These are phyloP conservation scores for Trichoderma koningii DNA, from an alignment of 2,329 filamentous ascomycete genomes.

Conservation along the genomic window DNA sequence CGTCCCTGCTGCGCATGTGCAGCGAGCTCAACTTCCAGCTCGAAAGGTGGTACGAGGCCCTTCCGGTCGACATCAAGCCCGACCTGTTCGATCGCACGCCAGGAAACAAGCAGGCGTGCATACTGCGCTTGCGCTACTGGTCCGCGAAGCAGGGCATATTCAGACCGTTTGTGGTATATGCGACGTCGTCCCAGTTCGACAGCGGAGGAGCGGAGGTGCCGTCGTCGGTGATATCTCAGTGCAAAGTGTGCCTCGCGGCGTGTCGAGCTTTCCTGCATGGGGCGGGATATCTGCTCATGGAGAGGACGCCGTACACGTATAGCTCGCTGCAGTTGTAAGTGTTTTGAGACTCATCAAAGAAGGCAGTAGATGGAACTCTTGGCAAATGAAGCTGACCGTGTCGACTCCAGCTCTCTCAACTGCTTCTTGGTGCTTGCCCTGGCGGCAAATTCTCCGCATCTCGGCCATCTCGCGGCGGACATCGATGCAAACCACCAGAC, in stretches of 20 bases:
- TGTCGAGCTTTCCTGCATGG: constrained; percentile 26
- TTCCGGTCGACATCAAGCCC: constrained; percentile 33
- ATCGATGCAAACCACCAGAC: constrained; percentile 26
- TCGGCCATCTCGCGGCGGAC: constrained; percentile 23
- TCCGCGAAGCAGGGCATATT: constrained; percentile 31
- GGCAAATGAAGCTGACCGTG: background rate
- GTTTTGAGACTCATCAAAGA: background rate
- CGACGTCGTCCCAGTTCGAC: constrained; percentile 27
- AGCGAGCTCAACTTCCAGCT: constrained; percentile 33
- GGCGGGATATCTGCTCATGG: constrained; percentile 15
- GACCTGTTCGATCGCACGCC: constrained; percentile 28
- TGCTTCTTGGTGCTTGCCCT: constrained; percentile 28
- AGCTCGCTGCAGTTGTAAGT: constrained; percentile 28
- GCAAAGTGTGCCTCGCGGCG: constrained; percentile 25
- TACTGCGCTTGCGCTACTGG: constrained; percentile 32
- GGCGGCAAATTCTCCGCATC: constrained; percentile 29
- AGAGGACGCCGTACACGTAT: constrained; percentile 29
- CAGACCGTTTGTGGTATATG: constrained; percentile 31
- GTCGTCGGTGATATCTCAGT: constrained; percentile 10
- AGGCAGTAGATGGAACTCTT: background rate
- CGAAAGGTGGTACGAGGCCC: constrained; percentile 34
- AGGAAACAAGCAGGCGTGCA: constrained; percentile 26
- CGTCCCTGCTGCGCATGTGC: constrained; percentile 31
- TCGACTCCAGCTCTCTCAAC: background rate
- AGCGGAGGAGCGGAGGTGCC: constrained; percentile 23